phyloP scores from a whole-genome alignment of 495 filamentous ascomycete genomes.

The Usnea hakonensis region DNA sequence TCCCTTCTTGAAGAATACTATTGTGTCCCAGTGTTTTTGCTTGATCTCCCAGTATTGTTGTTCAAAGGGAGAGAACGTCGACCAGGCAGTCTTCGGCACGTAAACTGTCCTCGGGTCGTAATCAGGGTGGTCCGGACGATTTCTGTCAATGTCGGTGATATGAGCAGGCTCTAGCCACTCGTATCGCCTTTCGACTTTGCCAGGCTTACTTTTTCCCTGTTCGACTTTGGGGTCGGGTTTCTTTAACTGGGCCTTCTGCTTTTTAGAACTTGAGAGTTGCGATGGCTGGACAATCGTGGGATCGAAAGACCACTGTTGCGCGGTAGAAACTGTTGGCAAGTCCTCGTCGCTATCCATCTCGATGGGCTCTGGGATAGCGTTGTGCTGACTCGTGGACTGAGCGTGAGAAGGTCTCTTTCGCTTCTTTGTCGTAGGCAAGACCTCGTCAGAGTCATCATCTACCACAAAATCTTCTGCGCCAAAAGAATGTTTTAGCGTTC shows the following conservation, averaged over 20 bases:
- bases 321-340: constrained; percentile 61
- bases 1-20: constrained; percentile 99
- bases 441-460: constrained; percentile 72
- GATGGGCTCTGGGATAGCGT: constrained; percentile 14
- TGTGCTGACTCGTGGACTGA: constrained; percentile 28
- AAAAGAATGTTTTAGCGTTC: not conserved
- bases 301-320: constrained; percentile 79
- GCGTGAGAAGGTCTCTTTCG: constrained; percentile 56
- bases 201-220: constrained; percentile 71
- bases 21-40: constrained; percentile 91
- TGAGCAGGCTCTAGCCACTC: constrained; percentile 69
- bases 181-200: constrained; percentile 65
- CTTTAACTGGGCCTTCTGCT: constrained; percentile 25
- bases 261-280: constrained; percentile 41
- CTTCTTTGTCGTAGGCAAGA: constrained; percentile 58
- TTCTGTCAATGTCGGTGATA: constrained; percentile 70
- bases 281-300: constrained; percentile 60
- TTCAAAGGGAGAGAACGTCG: constrained; percentile 84
- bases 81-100: constrained; percentile 70
- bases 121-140: constrained; percentile 73
- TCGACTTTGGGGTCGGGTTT: constrained; percentile 26
- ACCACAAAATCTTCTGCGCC: constrained; percentile 67
- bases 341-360: constrained; percentile 46
- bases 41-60: constrained; percentile 99
- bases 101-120: constrained; percentile 89